Percentiles rank a stretch among this genome's conserved stretches.
These are phyloP conservation scores for Cryptosporidium ryanae DNA, from an alignment of 169 alveolate genomes.

Conservation along the genomic window DNA sequence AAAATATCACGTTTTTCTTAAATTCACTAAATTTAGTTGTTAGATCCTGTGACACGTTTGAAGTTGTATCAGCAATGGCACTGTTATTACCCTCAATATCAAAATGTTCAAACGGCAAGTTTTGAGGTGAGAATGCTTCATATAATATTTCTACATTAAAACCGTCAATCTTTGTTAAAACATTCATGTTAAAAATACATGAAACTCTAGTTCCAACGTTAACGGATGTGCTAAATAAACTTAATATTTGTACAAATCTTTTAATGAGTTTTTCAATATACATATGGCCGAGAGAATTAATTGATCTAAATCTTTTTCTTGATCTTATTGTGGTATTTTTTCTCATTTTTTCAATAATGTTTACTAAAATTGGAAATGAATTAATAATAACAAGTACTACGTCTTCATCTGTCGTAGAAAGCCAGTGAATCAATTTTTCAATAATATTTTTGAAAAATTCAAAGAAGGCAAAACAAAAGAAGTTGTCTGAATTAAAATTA, in stretches of 20 bases:
- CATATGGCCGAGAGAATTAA: neutral
- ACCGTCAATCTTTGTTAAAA: neutral
- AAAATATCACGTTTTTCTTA: neutral
- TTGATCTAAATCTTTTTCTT: neutral
- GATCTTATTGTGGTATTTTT: neutral
- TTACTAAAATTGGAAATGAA: conserved; percentile 26
- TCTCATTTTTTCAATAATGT: conserved; percentile 6
- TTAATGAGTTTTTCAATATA: neutral
- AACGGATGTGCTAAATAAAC: conserved; percentile 26
- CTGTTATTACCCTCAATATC: neutral
- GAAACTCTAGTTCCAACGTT: conserved; percentile 24
- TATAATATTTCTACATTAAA: conserved; percentile 23
- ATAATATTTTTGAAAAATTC: neutral
- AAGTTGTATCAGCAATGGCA: conserved; percentile 19
- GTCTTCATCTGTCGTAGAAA: neutral
- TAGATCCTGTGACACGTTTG: neutral
- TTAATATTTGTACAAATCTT: conserved; percentile 29
- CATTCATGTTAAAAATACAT: conserved; percentile 17
- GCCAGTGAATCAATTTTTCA: conserved; percentile 24
- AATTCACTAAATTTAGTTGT: neutral
- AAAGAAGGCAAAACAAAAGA: neutral
- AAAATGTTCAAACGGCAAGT: conserved; percentile 9
- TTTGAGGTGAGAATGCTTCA: conserved; percentile 54
- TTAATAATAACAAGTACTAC: neutral
- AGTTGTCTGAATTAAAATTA: neutral